phyloP scores from a whole-genome alignment of 1,284 basidiomycete genomes.

The Stereum hirsutum region DNA sequence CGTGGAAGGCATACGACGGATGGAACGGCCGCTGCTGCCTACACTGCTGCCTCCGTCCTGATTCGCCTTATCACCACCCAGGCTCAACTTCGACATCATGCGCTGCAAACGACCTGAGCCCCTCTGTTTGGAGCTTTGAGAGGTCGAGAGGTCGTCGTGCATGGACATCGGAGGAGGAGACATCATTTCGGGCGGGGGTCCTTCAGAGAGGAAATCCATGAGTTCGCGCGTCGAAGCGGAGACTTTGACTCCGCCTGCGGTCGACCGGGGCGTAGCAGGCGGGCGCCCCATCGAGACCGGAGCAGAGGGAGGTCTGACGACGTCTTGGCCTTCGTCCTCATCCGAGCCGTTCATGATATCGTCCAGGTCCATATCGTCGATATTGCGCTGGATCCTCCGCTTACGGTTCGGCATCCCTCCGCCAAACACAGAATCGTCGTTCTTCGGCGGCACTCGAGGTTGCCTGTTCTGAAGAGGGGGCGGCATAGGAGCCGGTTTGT shows the following conservation, averaged over 20 bases:
- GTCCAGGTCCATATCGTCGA: conserved; percentile 65
- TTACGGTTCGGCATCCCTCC: conserved; percentile 29
- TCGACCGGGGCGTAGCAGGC: conserved; percentile 19
- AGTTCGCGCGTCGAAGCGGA: conserved; percentile 44
- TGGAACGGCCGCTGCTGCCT: no score
- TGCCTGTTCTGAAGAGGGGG: no score
- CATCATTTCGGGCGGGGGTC: conserved; percentile 37
- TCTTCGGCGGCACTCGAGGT: conserved; percentile 10
- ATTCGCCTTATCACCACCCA: conserved; percentile 40
- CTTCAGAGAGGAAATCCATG: conserved; percentile 58
- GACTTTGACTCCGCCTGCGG: conserved; percentile 20
- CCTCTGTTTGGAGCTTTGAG: no score
- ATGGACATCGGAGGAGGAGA: conserved; percentile 22
- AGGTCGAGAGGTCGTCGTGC: conserved; percentile 23
- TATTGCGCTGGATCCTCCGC: conserved; percentile 41
- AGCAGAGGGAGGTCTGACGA: conserved; percentile 13
- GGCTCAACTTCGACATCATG: conserved; percentile 69
- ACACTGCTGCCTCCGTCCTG: conserved; percentile 7
- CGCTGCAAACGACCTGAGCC: conserved; percentile 52
- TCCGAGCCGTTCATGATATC: conserved; percentile 64
- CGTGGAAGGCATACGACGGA: conserved; percentile 14
- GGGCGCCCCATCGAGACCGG: conserved; percentile 2
- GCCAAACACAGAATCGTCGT: conserved; percentile 8
- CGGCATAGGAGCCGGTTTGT: neutral
- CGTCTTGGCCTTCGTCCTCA: conserved; percentile 31